Evolutionary conservation across 192 early-diverging fungal species (phyloP), one percentile per base, ranked within the genome.

Genomic region (Linnemannia zychae): DNA sequence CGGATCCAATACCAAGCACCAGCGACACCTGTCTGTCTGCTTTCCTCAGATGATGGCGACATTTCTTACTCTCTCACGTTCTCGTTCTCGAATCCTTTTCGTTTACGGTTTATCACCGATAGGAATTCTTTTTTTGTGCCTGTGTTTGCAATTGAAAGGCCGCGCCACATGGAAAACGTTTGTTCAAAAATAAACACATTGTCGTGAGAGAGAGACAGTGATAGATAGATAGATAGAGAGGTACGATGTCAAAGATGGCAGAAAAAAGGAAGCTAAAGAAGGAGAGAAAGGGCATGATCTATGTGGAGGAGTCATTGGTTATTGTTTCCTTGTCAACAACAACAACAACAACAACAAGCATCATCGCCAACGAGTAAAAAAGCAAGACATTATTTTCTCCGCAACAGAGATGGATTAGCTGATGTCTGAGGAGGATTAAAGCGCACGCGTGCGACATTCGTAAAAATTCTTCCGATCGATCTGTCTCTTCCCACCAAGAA

Each of bases 111-210:
- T 31, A 63, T 31, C 57, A 13, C 57, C 28, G 57, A 63, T 28
- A 63, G 11, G 28, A 63, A 2, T 57, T 57, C 28, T 60, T 53
- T 53, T 22, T 44, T 44, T 44, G 40, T 44, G 40, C 40, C 9
- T 44, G 1, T 28, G 57, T 13, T 11, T 31, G 57, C 15, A 28
- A 28, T 63, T 63, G 24, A 63, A 63, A 63, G 57, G 31, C 57
- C 57, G 57, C 57, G 57, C 57, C 57, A 63, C 57, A 63, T 63
- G 57, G 57, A 63, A 31, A 57, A 57, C 52, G 28, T 28, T 31
- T 28, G 28, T 44, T 44, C 11, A 15, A 63, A 63, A 31, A 15
- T n/a, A 63, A 63, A 63, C 24, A 63, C 52, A 63, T 63, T 28
- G 57, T 16, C 28, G 31, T 63, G 28, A 31, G 1, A 4, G 11